phyloP scores from a whole-genome alignment of 2,329 filamentous ascomycete genomes.

The Penicillium griseofulvum region DNA sequence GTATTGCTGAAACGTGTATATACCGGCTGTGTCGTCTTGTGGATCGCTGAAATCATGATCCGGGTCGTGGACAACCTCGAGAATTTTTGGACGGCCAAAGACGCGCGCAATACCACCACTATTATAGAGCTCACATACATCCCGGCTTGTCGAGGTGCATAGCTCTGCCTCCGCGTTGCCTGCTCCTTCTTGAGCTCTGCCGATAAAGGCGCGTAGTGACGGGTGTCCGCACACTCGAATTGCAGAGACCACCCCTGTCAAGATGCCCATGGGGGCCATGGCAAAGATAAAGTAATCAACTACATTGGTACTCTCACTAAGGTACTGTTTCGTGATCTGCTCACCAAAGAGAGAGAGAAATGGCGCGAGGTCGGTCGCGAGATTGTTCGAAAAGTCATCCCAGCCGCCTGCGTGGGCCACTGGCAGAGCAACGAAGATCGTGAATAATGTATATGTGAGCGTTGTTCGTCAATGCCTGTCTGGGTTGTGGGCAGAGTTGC shows the following conservation, averaged over 20 bases:
- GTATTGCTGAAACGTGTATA: constrained; percentile 4
- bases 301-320: constrained; percentile 34
- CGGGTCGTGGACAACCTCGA: constrained; percentile 27
- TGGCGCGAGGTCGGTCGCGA: constrained; percentile 13
- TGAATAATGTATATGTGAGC: background rate
- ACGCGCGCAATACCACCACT: constrained; percentile 25
- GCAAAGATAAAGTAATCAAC: constrained; percentile 41
- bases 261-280: constrained; percentile 39
- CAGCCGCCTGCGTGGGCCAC: constrained; percentile 1
- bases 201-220: constrained; percentile 39
- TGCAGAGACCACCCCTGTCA: constrained; percentile 37
- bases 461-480: background rate
- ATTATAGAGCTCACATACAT: constrained; percentile 42
- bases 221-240: constrained; percentile 37
- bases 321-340: constrained; percentile 41
- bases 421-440: background rate
- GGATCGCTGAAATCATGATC: background rate
- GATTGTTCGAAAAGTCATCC: constrained; percentile 17
- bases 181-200: constrained; percentile 35
- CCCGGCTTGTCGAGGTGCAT: constrained; percentile 40
- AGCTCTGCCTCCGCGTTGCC: constrained; percentile 35
- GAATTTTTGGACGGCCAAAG: constrained; percentile 13
- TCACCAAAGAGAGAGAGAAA: constrained; percentile 37
- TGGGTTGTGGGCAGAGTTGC: background rate
- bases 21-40: background rate